Evolutionary conservation across 108 stramenopile genomes (phyloP), one percentile per base, ranked within the genome.

Genomic region (Cyclotella sp.): DNA sequence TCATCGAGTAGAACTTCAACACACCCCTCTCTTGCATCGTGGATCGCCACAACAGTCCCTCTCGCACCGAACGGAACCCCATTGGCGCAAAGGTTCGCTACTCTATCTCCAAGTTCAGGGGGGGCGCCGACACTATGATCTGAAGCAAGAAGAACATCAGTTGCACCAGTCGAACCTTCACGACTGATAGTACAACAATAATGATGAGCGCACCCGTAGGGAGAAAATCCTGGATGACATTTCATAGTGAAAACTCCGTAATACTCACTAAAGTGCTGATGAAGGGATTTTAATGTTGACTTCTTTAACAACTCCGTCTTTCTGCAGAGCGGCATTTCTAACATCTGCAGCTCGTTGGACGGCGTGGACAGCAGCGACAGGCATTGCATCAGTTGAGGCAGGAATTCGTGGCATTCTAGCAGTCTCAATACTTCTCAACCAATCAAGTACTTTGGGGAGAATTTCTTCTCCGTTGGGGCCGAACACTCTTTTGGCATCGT

Each of bases 1-100:
- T 97, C 96, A 82, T 99, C 99, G 86, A 98, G 95, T 27, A 99
- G 94, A 46, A 99, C 96, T 67, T 99, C 99, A 40, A 99, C 99
- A 77, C 96, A 98, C 22, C 92, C 96, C 43, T 85, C 81, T 44
- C 79, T 60, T 39, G 90, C 82, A 69, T 95, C 88, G 77, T 99
- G 98, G 68, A 95, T 89, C 0, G 90, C 95, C 71, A 99, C 95
- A 57, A 99, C 97, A 40, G 97, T 98, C 28, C 99, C 99, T 73
- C 96, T 83, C 28, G 91, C 84, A 47, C 98, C 99, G 78, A 99
- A 98, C 9, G 99, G 98, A 46, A 97, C 95, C 30, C 96, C 97
- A 57, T 75, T 88, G 3, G 90, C 93, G 62, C 88, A 91, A 15
- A 99, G 77, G 70, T 99, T 99, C 21, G 93, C 94, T 46, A 99